Evolutionary conservation across 139 green algal genomes (phyloP).

Genomic region (Chlamydomonas incerta): DNA sequence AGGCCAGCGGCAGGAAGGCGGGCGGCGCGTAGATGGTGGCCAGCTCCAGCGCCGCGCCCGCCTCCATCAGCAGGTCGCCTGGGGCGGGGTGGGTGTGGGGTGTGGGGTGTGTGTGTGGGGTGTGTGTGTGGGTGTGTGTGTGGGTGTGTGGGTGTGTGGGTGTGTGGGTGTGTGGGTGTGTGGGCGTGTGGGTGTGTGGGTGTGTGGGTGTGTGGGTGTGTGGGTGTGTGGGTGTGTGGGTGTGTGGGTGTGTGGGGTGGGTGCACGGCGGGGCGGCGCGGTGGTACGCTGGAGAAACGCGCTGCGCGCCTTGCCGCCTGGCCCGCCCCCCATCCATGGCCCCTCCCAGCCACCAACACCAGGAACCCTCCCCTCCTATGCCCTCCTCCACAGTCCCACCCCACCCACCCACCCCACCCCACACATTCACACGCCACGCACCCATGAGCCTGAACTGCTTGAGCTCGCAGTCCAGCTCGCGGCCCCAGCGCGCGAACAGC

Average conservation of each 20-base stretch:
- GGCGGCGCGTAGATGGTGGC: slow-evolving; percentile 73
- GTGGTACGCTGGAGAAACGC: too few relatives aligned
- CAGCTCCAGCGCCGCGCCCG: slow-evolving; percentile 83
- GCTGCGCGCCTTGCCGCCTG: too few relatives aligned
- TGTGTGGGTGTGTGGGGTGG: too few relatives aligned
- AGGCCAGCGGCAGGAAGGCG: slow-evolving; percentile 88
- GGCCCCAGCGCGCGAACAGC: slow-evolving; percentile 88
- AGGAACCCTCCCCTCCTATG: too few relatives aligned
- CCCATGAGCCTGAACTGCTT: slow-evolving; percentile 91
- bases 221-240: too few relatives aligned
- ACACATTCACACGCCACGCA: neutral
- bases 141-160: neutral
- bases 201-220: too few relatives aligned
- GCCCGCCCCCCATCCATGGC: too few relatives aligned
- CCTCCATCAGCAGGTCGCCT: slow-evolving; percentile 74
- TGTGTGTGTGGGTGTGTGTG: neutral
- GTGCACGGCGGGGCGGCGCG: too few relatives aligned
- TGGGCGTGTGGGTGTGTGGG: too few relatives aligned
- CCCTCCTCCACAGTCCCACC: too few relatives aligned
- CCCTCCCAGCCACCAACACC: too few relatives aligned
- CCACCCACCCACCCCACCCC: too few relatives aligned
- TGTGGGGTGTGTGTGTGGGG: neutral
- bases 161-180: neutral
- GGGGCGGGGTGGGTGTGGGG: neutral
- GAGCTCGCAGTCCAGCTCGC: slow-evolving; percentile 89